Conservation (phyloP, 306 rosid species). For the Cucumis cinereus region DNA sequence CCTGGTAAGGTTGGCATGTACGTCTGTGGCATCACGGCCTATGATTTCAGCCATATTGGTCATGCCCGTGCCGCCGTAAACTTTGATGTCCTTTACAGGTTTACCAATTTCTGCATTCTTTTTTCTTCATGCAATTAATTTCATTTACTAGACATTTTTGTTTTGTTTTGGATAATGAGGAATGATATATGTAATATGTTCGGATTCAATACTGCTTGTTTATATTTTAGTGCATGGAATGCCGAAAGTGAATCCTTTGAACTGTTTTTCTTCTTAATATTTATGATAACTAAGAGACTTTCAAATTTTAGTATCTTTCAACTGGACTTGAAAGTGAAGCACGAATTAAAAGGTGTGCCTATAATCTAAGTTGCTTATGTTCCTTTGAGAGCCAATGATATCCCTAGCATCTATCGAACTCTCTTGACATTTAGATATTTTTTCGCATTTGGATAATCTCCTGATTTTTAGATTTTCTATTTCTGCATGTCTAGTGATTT, state of each 20-base stretch:
- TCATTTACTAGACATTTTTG: too few relatives aligned
- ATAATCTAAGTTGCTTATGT: neutral
- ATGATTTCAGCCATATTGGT: slow-evolving; percentile 77
- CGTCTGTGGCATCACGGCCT: slow-evolving; percentile 87
- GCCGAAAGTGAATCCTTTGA: neutral
- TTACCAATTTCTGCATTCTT: slow-evolving; percentile 28
- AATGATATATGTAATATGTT: slow-evolving; percentile 18
- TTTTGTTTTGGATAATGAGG: neutral
- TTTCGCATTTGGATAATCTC: neutral
- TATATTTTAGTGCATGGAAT: neutral
- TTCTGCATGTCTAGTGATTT: neutral
- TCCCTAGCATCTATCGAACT: neutral
- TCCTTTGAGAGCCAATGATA: neutral
- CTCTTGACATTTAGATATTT: neutral
- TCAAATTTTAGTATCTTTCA: neutral
- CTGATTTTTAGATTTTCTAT: neutral
- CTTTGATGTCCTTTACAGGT: slow-evolving; percentile 80
- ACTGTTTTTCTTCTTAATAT: neutral
- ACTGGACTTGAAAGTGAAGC: neutral
- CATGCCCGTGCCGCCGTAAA: slow-evolving; percentile 92
- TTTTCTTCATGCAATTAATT: neutral
- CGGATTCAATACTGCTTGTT: neutral
- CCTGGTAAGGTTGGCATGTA: slow-evolving; percentile 72
- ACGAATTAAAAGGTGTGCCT: neutral
- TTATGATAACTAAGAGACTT: neutral